phyloP scores from a whole-genome alignment of 2,329 filamentous ascomycete genomes.

The Colletotrichum sp. region DNA sequence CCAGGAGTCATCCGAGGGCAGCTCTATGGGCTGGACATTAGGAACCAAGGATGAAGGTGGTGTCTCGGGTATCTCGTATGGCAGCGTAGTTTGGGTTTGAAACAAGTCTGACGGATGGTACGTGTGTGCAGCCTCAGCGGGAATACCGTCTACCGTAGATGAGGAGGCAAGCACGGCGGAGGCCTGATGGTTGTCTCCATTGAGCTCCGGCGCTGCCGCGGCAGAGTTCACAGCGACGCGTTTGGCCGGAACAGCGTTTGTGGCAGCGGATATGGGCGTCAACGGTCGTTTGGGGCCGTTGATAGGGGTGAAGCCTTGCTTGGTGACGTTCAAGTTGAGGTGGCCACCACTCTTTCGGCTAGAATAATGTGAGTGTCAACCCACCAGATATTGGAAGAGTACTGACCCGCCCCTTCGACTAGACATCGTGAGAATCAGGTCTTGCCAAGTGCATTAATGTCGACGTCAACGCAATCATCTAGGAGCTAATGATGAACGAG shows the following conservation, averaged over 20 bases:
- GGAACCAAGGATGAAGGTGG: background rate
- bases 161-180: background rate
- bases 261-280: background rate
- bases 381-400: background rate
- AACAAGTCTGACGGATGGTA: background rate
- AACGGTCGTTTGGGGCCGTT: slow-evolving; percentile 1
- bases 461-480: background rate
- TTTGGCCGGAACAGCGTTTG: background rate
- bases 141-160: background rate
- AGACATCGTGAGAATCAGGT: background rate
- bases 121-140: background rate
- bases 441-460: background rate
- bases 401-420: background rate
- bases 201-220: no score
- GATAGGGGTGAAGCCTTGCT: background rate
- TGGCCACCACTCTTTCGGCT: background rate
- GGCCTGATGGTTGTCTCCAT: background rate
- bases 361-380: background rate
- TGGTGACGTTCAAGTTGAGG: background rate
- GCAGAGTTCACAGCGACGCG: background rate
- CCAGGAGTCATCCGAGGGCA: background rate
- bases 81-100: background rate
- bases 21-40: background rate
- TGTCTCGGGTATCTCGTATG: background rate
- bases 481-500: no score